These are phyloP conservation scores for Cladosporium velox DNA, from an alignment of 2,329 filamentous ascomycete species.

Conservation along the genomic window DNA sequence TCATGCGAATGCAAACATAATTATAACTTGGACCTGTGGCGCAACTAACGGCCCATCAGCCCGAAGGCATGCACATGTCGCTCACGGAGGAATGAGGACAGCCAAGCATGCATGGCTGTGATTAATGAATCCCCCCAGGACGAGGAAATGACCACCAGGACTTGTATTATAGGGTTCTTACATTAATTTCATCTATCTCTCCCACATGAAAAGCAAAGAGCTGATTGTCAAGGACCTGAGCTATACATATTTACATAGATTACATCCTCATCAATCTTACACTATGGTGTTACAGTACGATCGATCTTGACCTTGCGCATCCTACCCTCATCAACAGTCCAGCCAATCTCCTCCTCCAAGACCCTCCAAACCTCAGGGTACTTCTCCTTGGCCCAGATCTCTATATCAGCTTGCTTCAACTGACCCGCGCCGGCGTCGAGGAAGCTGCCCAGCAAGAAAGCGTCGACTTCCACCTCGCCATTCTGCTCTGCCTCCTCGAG, in stretches of 20 bases:
- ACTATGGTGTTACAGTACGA: constrained; percentile 11
- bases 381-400: constrained; percentile 69
- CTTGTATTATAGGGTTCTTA: background rate
- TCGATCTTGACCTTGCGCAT: constrained; percentile 33
- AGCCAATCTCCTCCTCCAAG: constrained; percentile 56
- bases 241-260: background rate
- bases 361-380: constrained; percentile 71
- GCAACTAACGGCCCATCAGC: too few relatives aligned
- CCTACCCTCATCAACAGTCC: constrained; percentile 25
- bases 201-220: background rate
- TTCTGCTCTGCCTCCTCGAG: constrained; percentile 67
- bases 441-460: constrained; percentile 73
- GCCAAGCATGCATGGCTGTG: too few relatives aligned
- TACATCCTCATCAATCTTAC: background rate
- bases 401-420: constrained; percentile 64
- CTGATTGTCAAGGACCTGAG: background rate
- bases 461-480: constrained; percentile 67
- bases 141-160: background rate
- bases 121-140: too few relatives aligned
- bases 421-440: constrained; percentile 71
- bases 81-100: background rate
- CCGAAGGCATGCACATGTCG: background rate
- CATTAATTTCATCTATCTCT: background rate
- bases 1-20: background rate
- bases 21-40: background rate